These are phyloP conservation scores for California macrophylla DNA, from an alignment of 441 rosid species.

Conservation along the genomic window DNA sequence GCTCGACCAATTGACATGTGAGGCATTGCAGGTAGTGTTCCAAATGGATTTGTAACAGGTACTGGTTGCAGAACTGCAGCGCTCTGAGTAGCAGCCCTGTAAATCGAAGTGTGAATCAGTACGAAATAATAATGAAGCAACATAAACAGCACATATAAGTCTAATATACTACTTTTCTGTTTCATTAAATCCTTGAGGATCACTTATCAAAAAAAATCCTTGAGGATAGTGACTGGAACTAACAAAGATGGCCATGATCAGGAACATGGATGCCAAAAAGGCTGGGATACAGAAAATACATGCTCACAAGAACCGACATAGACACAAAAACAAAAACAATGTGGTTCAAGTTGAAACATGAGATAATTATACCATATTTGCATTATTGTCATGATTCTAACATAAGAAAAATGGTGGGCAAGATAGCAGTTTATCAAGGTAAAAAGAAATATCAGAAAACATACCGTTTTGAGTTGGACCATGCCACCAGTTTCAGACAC, in stretches of 20 bases:
- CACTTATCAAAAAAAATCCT: too few relatives aligned
- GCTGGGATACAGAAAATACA: not conserved
- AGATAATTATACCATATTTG: not conserved
- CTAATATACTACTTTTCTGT: not conserved
- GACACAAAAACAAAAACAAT: not conserved
- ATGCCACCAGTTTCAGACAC: too few relatives aligned
- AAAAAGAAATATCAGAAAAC: constrained; percentile 18
- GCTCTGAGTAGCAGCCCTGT: constrained; percentile 44
- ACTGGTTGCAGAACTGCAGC: constrained; percentile 43
- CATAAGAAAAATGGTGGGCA: not conserved
- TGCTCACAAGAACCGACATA: not conserved
- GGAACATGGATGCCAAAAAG: not conserved
- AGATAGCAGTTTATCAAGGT: not conserved
- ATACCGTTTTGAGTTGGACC: too few relatives aligned
- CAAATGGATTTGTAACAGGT: constrained; percentile 68
- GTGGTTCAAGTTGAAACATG: not conserved
- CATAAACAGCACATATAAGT: not conserved
- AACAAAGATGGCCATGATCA: not conserved
- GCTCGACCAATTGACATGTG: constrained; percentile 71
- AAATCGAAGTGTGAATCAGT: constrained; percentile 6
- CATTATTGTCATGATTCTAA: not conserved
- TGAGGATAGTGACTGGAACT: not conserved
- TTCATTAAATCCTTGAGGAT: not conserved
- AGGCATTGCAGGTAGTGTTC: constrained; percentile 87
- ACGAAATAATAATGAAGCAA: constrained; percentile 4